Percentiles rank a stretch among this genome's conserved stretches.
phyloP scores from a whole-genome alignment of 768 basidiomycete genomes.

The Xerocomellus chrysenteron region DNA sequence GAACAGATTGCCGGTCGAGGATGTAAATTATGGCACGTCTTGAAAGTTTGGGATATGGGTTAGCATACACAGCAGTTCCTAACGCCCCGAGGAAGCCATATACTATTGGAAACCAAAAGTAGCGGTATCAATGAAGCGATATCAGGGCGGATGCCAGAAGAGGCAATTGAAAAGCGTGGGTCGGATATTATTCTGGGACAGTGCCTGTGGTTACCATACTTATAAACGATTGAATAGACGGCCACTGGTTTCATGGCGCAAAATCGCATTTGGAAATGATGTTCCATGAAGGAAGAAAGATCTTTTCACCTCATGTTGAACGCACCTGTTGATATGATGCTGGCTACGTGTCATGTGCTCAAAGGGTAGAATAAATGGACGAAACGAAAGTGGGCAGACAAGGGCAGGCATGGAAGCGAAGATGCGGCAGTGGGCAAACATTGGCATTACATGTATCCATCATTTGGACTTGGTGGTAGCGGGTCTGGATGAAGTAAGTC shows the following conservation, averaged over 20 bases:
- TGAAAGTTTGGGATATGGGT: conserved; percentile 13
- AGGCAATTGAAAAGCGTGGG: conserved; percentile 20
- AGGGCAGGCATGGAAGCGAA: conserved; percentile 25
- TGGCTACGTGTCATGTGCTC: conserved; percentile 27
- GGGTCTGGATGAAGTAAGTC: conserved; percentile 10
- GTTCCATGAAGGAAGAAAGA: conserved; percentile 23
- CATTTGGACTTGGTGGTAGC: conserved; percentile 9
- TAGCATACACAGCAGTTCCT: conserved; percentile 6
- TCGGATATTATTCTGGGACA: conserved; percentile 31
- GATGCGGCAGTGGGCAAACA: conserved; percentile 16
- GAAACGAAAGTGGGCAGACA: conserved; percentile 27
- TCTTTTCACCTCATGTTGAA: conserved; percentile 32
- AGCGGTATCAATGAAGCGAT: conserved; percentile 26
- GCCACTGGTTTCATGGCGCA: conserved; percentile 24
- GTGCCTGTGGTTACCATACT: conserved; percentile 28
- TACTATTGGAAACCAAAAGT: conserved; percentile 18
- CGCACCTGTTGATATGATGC: conserved; percentile 32
- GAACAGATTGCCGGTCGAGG: conserved; percentile 15
- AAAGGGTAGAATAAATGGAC: conserved; percentile 21
- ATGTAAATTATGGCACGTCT: background rate
- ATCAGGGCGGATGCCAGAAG: conserved; percentile 18
- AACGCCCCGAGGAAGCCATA: conserved; percentile 14
- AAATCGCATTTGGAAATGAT: conserved; percentile 23
- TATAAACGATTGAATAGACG: conserved; percentile 30
- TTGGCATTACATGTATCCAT: conserved; percentile 13